Percentiles rank a stretch among this genome's conserved stretches.
These are phyloP conservation scores for Amaranthus cruentus DNA, from an alignment of 148 eudicot genomes.

Conservation along the genomic window DNA sequence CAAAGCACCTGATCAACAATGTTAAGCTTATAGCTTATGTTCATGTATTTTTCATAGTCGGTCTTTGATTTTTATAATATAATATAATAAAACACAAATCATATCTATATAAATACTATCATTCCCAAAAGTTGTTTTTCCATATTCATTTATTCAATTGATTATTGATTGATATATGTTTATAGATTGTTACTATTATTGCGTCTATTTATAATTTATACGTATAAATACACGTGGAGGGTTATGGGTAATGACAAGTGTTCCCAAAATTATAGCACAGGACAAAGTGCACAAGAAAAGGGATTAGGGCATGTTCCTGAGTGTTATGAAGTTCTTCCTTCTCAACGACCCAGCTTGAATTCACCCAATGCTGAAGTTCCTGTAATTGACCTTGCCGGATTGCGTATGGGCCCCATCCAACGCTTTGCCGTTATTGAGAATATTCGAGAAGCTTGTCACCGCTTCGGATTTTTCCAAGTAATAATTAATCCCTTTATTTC, in stretches of 20 bases:
- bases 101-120: slow-evolving; percentile 17
- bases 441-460: slow-evolving; percentile 40
- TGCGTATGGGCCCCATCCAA: slow-evolving; percentile 19
- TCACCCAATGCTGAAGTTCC: slow-evolving; percentile 33
- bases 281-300: slow-evolving; percentile 52
- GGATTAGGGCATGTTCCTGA: slow-evolving; percentile 40
- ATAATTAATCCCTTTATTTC: slow-evolving; percentile 27
- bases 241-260: slow-evolving; percentile 24
- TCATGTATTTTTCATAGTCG: too few relatives aligned
- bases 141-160: too few relatives aligned
- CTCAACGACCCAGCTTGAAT: slow-evolving; percentile 30
- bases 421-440: slow-evolving; percentile 28
- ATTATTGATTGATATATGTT: too few relatives aligned
- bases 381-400: slow-evolving; percentile 35
- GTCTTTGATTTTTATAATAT: too few relatives aligned
- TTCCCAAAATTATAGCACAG: slow-evolving; percentile 36
- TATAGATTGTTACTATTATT: too few relatives aligned
- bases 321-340: slow-evolving; percentile 33
- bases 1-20: too few relatives aligned
- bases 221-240: too few relatives aligned
- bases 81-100: too few relatives aligned
- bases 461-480: slow-evolving; percentile 55
- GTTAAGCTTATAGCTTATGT: too few relatives aligned
- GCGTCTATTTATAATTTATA: too few relatives aligned
- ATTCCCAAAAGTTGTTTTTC: not conserved